Percentiles rank a stretch among this genome's conserved stretches.
Evolutionary conservation across 2,329 filamentous ascomycete species (phyloP).

Genomic region (Trichoderma sp.): DNA sequence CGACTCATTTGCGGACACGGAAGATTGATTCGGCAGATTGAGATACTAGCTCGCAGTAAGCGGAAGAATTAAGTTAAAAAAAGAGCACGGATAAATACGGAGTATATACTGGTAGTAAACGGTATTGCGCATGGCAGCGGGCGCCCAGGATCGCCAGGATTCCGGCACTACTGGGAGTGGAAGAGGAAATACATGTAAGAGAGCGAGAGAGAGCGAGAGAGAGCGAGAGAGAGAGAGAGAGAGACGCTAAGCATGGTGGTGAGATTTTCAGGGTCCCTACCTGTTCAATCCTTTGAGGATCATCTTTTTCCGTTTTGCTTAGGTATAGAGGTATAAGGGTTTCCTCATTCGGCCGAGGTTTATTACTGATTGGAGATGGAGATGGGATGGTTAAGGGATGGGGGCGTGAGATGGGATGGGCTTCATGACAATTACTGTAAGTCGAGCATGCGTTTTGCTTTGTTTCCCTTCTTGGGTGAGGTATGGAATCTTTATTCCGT

Average conservation of each 20-base stretch:
- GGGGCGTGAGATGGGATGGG: background rate
- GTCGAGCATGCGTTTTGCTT: background rate
- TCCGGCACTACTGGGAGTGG: background rate
- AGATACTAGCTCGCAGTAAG: background rate
- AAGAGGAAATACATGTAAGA: background rate
- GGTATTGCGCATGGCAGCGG: background rate
- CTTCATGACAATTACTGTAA: background rate
- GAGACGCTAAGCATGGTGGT: background rate
- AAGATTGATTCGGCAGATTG: constrained; percentile 20
- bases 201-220: background rate
- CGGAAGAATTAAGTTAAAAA: constrained; percentile 1
- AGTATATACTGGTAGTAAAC: background rate
- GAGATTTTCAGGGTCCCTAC: constrained; percentile 20
- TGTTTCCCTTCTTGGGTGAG: background rate
- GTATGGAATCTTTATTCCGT: background rate
- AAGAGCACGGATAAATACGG: constrained; percentile 1
- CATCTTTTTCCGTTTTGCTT: background rate
- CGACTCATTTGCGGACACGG: background rate
- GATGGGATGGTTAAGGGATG: background rate
- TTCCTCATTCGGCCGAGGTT: background rate
- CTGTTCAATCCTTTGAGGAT: background rate
- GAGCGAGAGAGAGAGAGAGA: background rate
- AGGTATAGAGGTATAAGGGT: too few species aligned
- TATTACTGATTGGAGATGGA: background rate
- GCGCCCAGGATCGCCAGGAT: background rate